Evolutionary conservation across 1,139 yeast genomes (phyloP).

Genomic region (Blastobotrys apis): DNA sequence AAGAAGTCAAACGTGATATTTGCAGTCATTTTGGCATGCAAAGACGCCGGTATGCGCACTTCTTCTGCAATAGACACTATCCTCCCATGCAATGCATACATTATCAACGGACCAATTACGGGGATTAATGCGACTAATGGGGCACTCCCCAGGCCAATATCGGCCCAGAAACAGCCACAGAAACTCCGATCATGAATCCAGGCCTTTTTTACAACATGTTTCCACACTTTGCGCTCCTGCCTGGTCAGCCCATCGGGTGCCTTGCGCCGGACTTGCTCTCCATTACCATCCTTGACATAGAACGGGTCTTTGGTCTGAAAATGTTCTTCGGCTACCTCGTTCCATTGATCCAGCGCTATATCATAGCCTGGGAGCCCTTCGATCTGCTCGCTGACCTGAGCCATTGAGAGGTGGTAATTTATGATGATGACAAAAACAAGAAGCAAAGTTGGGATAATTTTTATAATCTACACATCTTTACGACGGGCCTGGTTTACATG

Average conservation of each 20-base stretch:
- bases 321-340: conserved; percentile 59
- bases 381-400: conserved; percentile 30
- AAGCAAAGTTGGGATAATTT: neutral
- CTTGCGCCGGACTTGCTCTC: conserved; percentile 51
- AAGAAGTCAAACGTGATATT: conserved; percentile 69
- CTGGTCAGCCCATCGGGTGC: conserved; percentile 58
- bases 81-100: conserved; percentile 74
- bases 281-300: conserved; percentile 46
- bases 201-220: conserved; percentile 64
- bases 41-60: conserved; percentile 53
- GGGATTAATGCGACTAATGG: conserved; percentile 58
- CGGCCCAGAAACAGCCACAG: conserved; percentile 73
- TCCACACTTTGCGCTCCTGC: conserved; percentile 66
- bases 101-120: conserved; percentile 70
- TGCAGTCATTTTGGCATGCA: conserved; percentile 65
- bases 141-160: conserved; percentile 73
- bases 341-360: conserved; percentile 51
- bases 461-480: conserved; percentile 1
- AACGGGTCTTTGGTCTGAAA: conserved; percentile 68
- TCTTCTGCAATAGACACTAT: conserved; percentile 56
- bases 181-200: conserved; percentile 83
- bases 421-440: neutral
- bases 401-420: neutral
- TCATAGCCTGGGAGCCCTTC: conserved; percentile 58
- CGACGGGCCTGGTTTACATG: conserved; percentile 63